phyloP scores from a whole-genome alignment of 2,329 filamentous ascomycete species.

The Aspergillus fumigatus region DNA sequence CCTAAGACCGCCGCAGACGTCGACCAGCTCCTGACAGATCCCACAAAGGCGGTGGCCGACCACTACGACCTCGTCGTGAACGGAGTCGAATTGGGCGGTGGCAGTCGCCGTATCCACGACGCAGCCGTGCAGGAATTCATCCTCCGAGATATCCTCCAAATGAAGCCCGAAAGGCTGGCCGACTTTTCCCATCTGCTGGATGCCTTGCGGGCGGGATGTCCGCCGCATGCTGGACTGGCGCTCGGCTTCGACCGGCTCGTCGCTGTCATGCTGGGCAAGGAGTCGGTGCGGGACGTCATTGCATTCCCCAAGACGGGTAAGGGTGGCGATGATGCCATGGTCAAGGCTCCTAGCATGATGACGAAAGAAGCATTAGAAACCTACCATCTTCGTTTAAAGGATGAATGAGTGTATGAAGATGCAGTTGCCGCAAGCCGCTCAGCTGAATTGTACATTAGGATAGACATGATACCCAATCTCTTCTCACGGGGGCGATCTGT shows the following conservation, averaged over 20 bases:
- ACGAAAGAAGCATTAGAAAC: constrained; percentile 56
- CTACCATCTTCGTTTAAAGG: constrained; percentile 51
- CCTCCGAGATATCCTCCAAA: constrained; percentile 76
- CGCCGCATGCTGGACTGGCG: constrained; percentile 90
- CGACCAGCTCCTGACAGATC: constrained; percentile 66
- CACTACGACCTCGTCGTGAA: constrained; percentile 97
- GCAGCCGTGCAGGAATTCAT: constrained; percentile 78
- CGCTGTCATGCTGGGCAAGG: constrained; percentile 69
- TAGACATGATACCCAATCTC: constrained; percentile 11
- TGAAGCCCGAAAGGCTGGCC: constrained; percentile 65
- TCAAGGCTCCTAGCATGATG: constrained; percentile 69
- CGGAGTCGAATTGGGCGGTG: constrained; percentile 88
- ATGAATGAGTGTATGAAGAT: constrained; percentile 5
- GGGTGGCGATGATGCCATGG: constrained; percentile 80
- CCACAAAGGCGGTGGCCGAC: constrained; percentile 69
- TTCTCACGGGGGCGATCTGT: constrained; percentile 1
- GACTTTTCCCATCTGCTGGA: constrained; percentile 83
- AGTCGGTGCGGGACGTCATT: constrained; percentile 86
- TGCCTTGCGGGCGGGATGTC: constrained; percentile 79
- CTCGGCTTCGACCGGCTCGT: constrained; percentile 86
- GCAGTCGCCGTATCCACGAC: constrained; percentile 86
- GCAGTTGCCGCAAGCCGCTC: background rate
- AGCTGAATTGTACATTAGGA: constrained; percentile 3
- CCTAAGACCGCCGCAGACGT: constrained; percentile 69
- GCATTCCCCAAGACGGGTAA: constrained; percentile 93